These are phyloP conservation scores for Fomitiporia mediterranea DNA, from an alignment of 1,284 basidiomycete genomes.

Conservation along the genomic window DNA sequence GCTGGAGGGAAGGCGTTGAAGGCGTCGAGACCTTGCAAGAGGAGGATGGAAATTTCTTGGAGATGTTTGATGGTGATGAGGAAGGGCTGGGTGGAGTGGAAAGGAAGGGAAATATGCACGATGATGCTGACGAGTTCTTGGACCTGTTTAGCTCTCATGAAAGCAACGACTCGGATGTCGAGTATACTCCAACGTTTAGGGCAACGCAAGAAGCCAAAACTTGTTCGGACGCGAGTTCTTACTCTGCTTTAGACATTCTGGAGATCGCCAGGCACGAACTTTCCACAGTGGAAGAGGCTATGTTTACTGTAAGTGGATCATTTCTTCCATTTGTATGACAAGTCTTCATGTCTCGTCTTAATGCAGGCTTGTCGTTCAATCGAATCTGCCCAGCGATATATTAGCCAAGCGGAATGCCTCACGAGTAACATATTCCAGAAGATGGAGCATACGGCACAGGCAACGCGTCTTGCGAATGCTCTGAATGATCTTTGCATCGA, in stretches of 20 bases:
- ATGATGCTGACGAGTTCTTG: not conserved
- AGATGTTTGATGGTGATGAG: slow-evolving; percentile 3
- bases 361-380: slow-evolving; percentile 8
- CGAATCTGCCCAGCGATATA: slow-evolving; percentile 8
- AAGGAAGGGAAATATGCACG: not conserved
- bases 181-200: not conserved
- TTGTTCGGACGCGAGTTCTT: not conserved
- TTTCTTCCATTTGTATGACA: no score
- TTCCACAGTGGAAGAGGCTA: slow-evolving; percentile 3
- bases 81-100: not conserved
- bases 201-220: not conserved
- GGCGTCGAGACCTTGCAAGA: not conserved
- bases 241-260: not conserved
- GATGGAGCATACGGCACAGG: slow-evolving; percentile 10
- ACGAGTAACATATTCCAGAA: slow-evolving; percentile 13
- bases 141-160: not conserved
- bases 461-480: slow-evolving; percentile 8
- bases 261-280: slow-evolving; percentile 5
- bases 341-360: no score
- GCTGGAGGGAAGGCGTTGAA: slow-evolving; percentile 15
- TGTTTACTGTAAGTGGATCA: slow-evolving; percentile 5
- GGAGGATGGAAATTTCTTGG: slow-evolving; percentile 5
- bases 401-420: slow-evolving; percentile 10
- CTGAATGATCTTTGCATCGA: not conserved
- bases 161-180: not conserved